phyloP scores from a whole-genome alignment of 352 stramenopile species.

The Phytophthora cactorum region DNA sequence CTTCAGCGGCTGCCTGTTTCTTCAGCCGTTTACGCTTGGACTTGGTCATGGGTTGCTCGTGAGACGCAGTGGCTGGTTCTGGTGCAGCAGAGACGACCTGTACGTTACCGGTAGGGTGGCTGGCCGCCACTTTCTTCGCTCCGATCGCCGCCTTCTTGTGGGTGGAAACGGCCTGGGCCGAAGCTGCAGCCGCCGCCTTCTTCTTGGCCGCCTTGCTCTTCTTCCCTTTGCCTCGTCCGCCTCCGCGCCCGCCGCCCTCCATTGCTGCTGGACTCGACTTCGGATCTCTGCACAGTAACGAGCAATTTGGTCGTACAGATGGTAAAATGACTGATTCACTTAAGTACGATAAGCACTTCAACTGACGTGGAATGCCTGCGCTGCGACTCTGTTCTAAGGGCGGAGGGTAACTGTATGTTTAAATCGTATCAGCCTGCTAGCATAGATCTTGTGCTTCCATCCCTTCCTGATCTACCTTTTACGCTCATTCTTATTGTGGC shows the following conservation, averaged over 20 bases:
- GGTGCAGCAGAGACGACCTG: constrained; percentile 18
- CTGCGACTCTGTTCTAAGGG: too few species aligned
- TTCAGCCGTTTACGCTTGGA: constrained; percentile 40
- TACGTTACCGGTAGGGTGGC: constrained; percentile 2
- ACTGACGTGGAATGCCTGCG: too few species aligned
- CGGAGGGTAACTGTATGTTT: too few species aligned
- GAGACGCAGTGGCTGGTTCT: neutral
- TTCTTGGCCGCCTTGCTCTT: constrained; percentile 35
- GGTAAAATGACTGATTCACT: neutral
- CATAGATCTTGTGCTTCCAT: too few species aligned
- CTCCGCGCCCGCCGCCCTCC: constrained; percentile 27
- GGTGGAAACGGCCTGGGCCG: neutral
- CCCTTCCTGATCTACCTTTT: too few species aligned
- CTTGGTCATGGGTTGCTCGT: constrained; percentile 28
- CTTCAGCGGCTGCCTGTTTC: constrained; percentile 15
- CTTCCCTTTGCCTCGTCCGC: constrained; percentile 40
- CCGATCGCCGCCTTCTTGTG: constrained; percentile 18
- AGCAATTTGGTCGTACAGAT: too few species aligned
- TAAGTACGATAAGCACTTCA: neutral
- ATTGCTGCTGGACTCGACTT: constrained; percentile 3
- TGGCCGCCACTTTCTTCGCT: constrained; percentile 24
- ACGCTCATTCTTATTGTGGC: too few species aligned
- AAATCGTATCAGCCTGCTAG: too few species aligned
- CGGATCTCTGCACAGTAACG: neutral
- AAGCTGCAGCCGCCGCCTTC: constrained; percentile 17